Evolutionary conservation across 1,284 basidiomycete genomes (phyloP).

Genomic region (Microbotryum scabiosae): DNA sequence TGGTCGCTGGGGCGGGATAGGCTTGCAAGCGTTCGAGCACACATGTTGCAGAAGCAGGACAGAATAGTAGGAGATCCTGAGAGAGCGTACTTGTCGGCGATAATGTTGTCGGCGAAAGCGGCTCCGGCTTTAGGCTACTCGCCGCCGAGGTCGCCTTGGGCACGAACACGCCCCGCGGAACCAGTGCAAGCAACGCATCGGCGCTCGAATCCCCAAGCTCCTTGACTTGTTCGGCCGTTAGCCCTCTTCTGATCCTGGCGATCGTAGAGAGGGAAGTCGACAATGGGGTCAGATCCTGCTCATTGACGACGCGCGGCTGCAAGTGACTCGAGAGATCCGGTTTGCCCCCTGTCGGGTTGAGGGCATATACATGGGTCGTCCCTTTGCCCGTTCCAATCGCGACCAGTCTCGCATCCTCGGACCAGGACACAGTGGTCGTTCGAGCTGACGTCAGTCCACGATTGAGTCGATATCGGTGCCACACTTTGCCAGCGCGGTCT

Average conservation of each 20-base stretch:
- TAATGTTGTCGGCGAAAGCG: not conserved
- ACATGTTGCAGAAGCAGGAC: not conserved
- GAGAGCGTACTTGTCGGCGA: not conserved
- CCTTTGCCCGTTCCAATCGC: slow-evolving; percentile 53
- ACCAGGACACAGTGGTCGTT: slow-evolving; percentile 54
- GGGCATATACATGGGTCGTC: slow-evolving; percentile 55
- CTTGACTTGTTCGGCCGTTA: not conserved
- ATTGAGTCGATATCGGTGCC: slow-evolving; percentile 60
- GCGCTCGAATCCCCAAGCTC: not conserved
- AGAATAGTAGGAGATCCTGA: slow-evolving; percentile 18
- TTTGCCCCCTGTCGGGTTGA: slow-evolving; percentile 64
- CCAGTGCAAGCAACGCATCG: not conserved
- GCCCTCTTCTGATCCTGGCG: slow-evolving; percentile 9
- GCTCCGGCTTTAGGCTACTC: not conserved
- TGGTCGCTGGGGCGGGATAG: not conserved
- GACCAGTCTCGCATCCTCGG: slow-evolving; percentile 59
- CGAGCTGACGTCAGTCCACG: slow-evolving; percentile 62
- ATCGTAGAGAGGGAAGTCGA: slow-evolving; percentile 11
- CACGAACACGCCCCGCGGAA: slow-evolving; percentile 6
- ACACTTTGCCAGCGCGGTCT: slow-evolving; percentile 41
- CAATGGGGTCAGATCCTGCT: slow-evolving; percentile 10
- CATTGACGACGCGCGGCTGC: slow-evolving; percentile 9
- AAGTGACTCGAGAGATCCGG: slow-evolving; percentile 36
- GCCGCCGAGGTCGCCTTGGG: slow-evolving; percentile 1
- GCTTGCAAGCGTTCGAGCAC: slow-evolving; percentile 14